Percentiles rank a stretch among this genome's conserved stretches.
These are phyloP conservation scores for Russula sp. DNA, from an alignment of 768 basidiomycete species.

Conservation along the genomic window DNA sequence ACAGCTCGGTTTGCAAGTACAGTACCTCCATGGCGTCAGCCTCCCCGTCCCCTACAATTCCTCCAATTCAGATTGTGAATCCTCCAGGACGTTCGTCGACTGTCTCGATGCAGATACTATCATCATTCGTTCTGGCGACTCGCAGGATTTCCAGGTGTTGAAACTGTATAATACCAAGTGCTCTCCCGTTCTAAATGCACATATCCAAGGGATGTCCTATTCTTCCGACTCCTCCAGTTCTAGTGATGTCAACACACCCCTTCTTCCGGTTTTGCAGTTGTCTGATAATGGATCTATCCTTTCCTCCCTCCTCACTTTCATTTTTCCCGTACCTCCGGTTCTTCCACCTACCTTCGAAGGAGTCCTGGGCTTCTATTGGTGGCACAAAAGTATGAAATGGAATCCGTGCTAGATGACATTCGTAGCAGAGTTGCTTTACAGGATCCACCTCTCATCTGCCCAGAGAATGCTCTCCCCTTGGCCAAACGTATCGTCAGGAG, in stretches of 20 bases:
- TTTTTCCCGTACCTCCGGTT: background rate
- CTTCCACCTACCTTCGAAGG: constrained; percentile 1
- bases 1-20: too few species aligned
- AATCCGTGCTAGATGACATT: background rate
- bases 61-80: background rate
- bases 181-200: constrained; percentile 32
- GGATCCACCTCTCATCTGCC: background rate
- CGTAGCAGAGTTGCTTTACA: background rate
- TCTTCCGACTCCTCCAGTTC: background rate
- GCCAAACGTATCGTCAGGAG: constrained; percentile 1
- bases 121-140: constrained; percentile 37
- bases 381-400: constrained; percentile 3
- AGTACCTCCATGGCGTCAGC: constrained; percentile 3
- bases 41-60: background rate
- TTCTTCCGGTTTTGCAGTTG: background rate
- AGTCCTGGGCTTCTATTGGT: background rate
- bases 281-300: background rate
- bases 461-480: background rate
- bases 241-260: background rate
- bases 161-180: constrained; percentile 36
- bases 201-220: constrained; percentile 17
- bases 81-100: constrained; percentile 26
- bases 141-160: constrained; percentile 37
- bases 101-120: constrained; percentile 36
- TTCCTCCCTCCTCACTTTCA: too few species aligned